A percentile compares a stretch with the other conserved stretches of the same genome.
Conservation (phyloP, 192 early-diverging fungal species). For the Allomyces macrogynus region DNA sequence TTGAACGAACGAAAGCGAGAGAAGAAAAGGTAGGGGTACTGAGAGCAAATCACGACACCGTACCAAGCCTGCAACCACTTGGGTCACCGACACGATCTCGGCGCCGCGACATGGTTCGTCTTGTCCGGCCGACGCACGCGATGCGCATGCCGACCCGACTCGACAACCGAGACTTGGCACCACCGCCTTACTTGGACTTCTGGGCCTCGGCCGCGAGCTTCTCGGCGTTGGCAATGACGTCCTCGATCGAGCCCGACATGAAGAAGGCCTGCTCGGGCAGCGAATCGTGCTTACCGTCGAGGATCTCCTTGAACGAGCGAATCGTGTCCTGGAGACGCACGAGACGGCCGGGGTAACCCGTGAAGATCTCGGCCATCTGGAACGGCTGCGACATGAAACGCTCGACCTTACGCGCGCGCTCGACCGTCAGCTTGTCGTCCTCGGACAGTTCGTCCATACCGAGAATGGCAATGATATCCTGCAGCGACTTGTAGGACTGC, state of each 20-base stretch:
- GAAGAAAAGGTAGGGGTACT: too few species aligned
- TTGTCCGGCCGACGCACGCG: too few species aligned
- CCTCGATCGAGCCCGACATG: constrained; percentile 94
- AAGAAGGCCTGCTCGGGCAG: constrained; percentile 93
- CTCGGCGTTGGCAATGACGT: constrained; percentile 75
- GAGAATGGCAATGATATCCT: constrained; percentile 98
- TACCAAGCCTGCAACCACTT: too few species aligned
- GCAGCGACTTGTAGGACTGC: constrained; percentile 96
- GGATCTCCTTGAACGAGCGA: constrained; percentile 91
- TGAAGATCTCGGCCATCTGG: constrained; percentile 89
- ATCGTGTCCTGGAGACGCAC: constrained; percentile 80
- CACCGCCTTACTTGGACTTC: background rate
- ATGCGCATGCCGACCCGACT: too few species aligned
- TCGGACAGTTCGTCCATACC: constrained; percentile 99
- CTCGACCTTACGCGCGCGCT: constrained; percentile 99
- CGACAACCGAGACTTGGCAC: too few species aligned
- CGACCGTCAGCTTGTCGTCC: constrained; percentile 94
- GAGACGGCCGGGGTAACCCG: constrained; percentile 89
- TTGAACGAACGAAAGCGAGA: too few species aligned
- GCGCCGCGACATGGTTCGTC: too few species aligned
- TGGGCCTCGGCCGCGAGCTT: background rate
- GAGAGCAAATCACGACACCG: too few species aligned
- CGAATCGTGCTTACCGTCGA: constrained; percentile 88
- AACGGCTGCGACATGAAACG: constrained; percentile 98
- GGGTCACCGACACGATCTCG: too few species aligned